phyloP scores from a whole-genome alignment of 345 rosid genomes.

The Hypericum androsaemum region DNA sequence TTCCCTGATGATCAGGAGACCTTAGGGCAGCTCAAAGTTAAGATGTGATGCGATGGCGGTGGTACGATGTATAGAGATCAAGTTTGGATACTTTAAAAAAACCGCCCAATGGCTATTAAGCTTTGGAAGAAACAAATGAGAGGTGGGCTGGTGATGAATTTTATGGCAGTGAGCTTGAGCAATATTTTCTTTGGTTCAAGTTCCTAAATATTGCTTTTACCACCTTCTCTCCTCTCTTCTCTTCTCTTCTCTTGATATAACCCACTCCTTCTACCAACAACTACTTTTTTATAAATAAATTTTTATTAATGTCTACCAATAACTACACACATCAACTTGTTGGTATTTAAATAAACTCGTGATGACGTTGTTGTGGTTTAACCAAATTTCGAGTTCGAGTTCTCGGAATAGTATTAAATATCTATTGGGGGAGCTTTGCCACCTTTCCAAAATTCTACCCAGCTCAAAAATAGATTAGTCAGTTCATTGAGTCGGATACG shows the following conservation, averaged over 20 bases:
- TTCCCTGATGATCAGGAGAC: not conserved
- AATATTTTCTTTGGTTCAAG: slow-evolving; percentile 40
- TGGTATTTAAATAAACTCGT: too few relatives aligned
- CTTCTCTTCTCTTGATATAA: slow-evolving; percentile 9
- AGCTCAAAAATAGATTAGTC: too few relatives aligned
- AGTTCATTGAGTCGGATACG: too few relatives aligned
- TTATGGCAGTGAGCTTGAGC: slow-evolving; percentile 16
- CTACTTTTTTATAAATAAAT: too few relatives aligned
- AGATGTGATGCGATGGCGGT: not conserved
- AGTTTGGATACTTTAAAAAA: not conserved
- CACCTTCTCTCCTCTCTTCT: too few relatives aligned
- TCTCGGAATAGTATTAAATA: too few relatives aligned
- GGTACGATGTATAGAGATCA: not conserved
- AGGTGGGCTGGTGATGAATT: slow-evolving; percentile 33
- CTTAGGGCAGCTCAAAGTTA: not conserved
- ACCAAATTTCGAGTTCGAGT: too few relatives aligned
- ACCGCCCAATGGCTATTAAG: slow-evolving; percentile 5
- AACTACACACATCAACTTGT: too few relatives aligned
- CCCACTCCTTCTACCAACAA: slow-evolving; percentile 11
- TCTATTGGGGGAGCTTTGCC: too few relatives aligned
- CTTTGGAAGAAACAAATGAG: slow-evolving; percentile 23
- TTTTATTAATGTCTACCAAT: too few relatives aligned
- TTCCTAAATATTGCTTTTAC: slow-evolving; percentile 32
- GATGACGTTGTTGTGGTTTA: too few relatives aligned
- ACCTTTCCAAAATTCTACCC: too few relatives aligned